Conservation (phyloP, 768 basidiomycete genomes). For the Panaeolus papilionaceus region DNA sequence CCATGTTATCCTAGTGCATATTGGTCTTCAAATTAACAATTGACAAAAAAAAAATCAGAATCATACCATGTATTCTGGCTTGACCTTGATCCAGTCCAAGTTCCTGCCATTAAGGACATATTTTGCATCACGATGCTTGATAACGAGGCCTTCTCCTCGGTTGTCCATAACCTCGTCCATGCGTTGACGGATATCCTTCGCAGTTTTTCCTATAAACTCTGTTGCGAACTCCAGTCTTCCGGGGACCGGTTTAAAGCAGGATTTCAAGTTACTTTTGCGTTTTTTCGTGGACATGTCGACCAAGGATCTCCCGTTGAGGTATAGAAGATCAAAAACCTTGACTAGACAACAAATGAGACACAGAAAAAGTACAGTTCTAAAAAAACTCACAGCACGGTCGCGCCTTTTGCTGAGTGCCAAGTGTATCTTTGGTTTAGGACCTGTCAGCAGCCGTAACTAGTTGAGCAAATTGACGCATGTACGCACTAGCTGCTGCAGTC, state of each 20-base stretch:
- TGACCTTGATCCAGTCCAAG: slow-evolving; percentile 94
- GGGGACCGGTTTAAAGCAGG: slow-evolving; percentile 68
- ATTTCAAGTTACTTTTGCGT: slow-evolving; percentile 79
- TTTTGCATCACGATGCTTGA: slow-evolving; percentile 83
- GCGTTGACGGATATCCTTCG: slow-evolving; percentile 78
- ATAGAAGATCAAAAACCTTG: slow-evolving; percentile 95
- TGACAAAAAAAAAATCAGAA: neutral
- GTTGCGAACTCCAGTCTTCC: slow-evolving; percentile 85
- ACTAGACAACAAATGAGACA: slow-evolving; percentile 51
- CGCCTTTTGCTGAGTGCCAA: slow-evolving; percentile 72
- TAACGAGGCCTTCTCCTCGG: slow-evolving; percentile 91
- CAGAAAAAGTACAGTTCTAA: neutral
- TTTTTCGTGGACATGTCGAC: slow-evolving; percentile 73
- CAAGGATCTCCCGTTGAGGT: slow-evolving; percentile 83
- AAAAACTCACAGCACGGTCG: slow-evolving; percentile 86
- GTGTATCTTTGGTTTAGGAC: slow-evolving; percentile 56
- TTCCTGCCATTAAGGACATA: slow-evolving; percentile 90
- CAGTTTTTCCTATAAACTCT: slow-evolving; percentile 76
- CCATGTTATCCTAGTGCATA: slow-evolving; percentile 76
- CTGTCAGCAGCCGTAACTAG: slow-evolving; percentile 8
- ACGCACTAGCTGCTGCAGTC: slow-evolving; percentile 83
- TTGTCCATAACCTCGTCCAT: slow-evolving; percentile 86
- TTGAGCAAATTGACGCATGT: neutral
- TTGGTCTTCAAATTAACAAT: neutral
- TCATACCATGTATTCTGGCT: slow-evolving; percentile 85